Conservation (phyloP, 805 yeast genomes). For the Myxozyma sirexii region DNA sequence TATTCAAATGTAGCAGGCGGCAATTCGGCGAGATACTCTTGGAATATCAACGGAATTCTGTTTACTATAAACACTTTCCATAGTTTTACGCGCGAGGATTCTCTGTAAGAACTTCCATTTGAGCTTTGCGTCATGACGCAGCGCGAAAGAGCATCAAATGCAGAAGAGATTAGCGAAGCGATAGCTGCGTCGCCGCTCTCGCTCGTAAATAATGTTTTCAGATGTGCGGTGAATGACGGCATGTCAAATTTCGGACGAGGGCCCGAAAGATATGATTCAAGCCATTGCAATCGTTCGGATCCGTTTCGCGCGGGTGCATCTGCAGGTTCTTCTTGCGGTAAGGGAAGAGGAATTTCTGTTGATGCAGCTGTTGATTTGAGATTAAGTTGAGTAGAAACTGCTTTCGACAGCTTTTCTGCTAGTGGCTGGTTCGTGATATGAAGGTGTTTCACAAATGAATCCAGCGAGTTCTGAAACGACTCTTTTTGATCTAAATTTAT, state of each 20-base stretch:
- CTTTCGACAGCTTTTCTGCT: conserved; percentile 1
- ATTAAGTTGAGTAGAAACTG: not conserved
- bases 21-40: conserved; percentile 1
- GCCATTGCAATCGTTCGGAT: conserved; percentile 9
- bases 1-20: conserved; percentile 26
- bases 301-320: not conserved
- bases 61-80: conserved; percentile 31
- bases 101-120: not conserved
- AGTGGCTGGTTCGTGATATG: conserved; percentile 15
- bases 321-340: not conserved
- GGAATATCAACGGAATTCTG: conserved; percentile 18
- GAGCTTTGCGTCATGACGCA: conserved; percentile 22
- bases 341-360: not conserved
- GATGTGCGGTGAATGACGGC: not conserved
- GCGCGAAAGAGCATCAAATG: conserved; percentile 16
- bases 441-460: conserved; percentile 7
- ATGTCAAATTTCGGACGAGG: conserved; percentile 21
- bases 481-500: conserved; percentile 1
- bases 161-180: conserved; percentile 8
- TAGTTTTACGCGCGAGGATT: conserved; percentile 3
- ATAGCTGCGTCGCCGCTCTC: conserved; percentile 21
- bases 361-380: not conserved
- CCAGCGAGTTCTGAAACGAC: conserved; percentile 1
- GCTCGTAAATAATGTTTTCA: not conserved
- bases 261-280: conserved; percentile 14